Evolutionary conservation across 352 stramenopile species (phyloP).

Genomic region (Globisporangium perplexum): DNA sequence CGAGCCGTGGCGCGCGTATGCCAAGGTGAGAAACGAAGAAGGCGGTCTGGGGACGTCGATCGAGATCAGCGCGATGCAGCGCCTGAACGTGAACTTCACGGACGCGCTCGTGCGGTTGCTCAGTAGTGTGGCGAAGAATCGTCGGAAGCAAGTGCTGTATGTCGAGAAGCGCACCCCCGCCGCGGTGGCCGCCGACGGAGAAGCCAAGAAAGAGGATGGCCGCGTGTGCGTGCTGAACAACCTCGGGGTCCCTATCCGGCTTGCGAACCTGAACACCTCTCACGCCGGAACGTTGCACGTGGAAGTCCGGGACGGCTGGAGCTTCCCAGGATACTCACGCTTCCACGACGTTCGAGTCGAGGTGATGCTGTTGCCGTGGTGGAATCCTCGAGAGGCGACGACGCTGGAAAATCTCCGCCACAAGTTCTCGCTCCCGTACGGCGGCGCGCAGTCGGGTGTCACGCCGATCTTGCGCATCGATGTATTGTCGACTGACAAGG

Average conservation of each 20-base stretch:
- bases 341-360: slow-evolving; percentile 85
- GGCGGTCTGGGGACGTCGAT: slow-evolving; percentile 53
- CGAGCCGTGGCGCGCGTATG: slow-evolving; percentile 78
- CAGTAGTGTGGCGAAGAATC: slow-evolving; percentile 74
- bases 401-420: slow-evolving; percentile 69
- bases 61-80: slow-evolving; percentile 77
- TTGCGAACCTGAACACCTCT: slow-evolving; percentile 86
- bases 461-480: slow-evolving; percentile 81
- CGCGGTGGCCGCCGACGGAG: slow-evolving; percentile 66
- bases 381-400: slow-evolving; percentile 70
- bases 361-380: slow-evolving; percentile 83
- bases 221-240: slow-evolving; percentile 88
- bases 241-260: slow-evolving; percentile 78
- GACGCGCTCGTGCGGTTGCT: slow-evolving; percentile 76
- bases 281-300: slow-evolving; percentile 73
- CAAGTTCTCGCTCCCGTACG: slow-evolving; percentile 79
- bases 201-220: slow-evolving; percentile 81
- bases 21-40: slow-evolving; percentile 51
- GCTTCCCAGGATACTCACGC: slow-evolving; percentile 67
- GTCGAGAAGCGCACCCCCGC: slow-evolving; percentile 71
- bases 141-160: slow-evolving; percentile 64
- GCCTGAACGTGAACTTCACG: slow-evolving; percentile 85
- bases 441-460: slow-evolving; percentile 80
- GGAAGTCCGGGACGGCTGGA: slow-evolving; percentile 83
- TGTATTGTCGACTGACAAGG: slow-evolving; percentile 58